Conservation (phyloP, 2,329 filamentous ascomycete genomes). For the Pseudovirgaria hyperparasitica region DNA sequence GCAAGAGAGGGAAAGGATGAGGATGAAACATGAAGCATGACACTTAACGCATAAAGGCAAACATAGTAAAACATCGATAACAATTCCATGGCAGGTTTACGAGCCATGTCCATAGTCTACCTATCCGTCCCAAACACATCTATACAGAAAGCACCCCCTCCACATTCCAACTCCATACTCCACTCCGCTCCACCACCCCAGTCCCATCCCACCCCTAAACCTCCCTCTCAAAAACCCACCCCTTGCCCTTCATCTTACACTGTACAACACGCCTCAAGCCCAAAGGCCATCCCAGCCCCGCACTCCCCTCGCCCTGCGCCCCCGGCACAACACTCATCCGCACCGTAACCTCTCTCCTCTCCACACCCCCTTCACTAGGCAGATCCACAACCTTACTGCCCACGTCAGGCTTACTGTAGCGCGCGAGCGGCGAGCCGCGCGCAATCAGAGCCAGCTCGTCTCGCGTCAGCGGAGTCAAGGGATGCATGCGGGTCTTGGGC, state of each 20-base stretch:
- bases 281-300: slow-evolving; percentile 71
- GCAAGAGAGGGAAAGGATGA: no score
- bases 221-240: slow-evolving; percentile 62
- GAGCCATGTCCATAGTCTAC: no score
- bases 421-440: slow-evolving; percentile 71
- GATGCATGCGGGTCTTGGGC: slow-evolving; percentile 70
- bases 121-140: no score
- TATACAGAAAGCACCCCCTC: no score
- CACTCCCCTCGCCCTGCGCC: slow-evolving; percentile 53
- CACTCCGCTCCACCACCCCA: no score
- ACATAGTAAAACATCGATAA: no score
- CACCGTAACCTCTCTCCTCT: slow-evolving; percentile 66
- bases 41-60: no score
- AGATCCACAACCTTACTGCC: slow-evolving; percentile 58
- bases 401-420: slow-evolving; percentile 82
- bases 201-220: slow-evolving; percentile 21
- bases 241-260: slow-evolving; percentile 54
- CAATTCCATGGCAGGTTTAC: no score
- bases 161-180: no score
- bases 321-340: slow-evolving; percentile 62
- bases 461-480: slow-evolving; percentile 67
- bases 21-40: no score
- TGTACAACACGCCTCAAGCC: slow-evolving; percentile 77
- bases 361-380: slow-evolving; percentile 31
- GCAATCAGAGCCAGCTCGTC: slow-evolving; percentile 66